Evolutionary conservation across 2,329 filamentous ascomycete species (phyloP).

Genomic region (Daldinia sp.): DNA sequence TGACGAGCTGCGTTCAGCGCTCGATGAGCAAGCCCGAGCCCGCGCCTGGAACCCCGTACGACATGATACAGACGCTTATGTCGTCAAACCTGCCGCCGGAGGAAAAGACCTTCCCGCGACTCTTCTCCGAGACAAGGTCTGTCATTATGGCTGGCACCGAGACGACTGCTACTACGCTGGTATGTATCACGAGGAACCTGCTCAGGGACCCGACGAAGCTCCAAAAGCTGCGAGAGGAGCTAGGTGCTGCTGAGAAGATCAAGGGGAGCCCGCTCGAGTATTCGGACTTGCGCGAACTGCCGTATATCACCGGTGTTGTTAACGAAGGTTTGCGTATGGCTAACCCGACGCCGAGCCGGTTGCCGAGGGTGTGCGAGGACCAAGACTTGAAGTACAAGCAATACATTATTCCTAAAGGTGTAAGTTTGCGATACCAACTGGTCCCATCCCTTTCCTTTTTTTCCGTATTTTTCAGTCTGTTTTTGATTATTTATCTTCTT

Average conservation of each 20-base stretch:
- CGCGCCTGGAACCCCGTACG: slow-evolving; percentile 33
- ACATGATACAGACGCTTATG: slow-evolving; percentile 45
- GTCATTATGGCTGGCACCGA: slow-evolving; percentile 48
- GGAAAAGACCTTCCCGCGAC: slow-evolving; percentile 46
- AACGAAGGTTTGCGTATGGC: slow-evolving; percentile 45
- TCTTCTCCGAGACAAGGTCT: slow-evolving; percentile 45
- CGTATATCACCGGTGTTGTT: slow-evolving; percentile 44
- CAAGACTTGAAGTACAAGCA: slow-evolving; percentile 42
- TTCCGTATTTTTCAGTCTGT: neutral
- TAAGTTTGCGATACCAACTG: slow-evolving; percentile 25
- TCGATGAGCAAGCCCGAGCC: slow-evolving; percentile 46
- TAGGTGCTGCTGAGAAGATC: slow-evolving; percentile 34
- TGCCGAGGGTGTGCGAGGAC: slow-evolving; percentile 43
- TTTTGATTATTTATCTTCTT: neutral
- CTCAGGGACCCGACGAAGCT: slow-evolving; percentile 38
- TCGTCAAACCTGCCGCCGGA: slow-evolving; percentile 38
- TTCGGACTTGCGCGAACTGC: slow-evolving; percentile 40
- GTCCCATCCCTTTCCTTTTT: neutral
- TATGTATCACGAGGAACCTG: slow-evolving; percentile 41
- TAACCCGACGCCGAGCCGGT: slow-evolving; percentile 44
- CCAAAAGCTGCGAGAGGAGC: slow-evolving; percentile 32
- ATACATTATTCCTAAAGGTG: slow-evolving; percentile 39
- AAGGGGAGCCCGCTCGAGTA: slow-evolving; percentile 37
- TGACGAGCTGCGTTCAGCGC: slow-evolving; percentile 41
- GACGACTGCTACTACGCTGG: slow-evolving; percentile 43